phyloP scores from a whole-genome alignment of 2,329 filamentous ascomycete species.

The Magnaporthiopsis poae region DNA sequence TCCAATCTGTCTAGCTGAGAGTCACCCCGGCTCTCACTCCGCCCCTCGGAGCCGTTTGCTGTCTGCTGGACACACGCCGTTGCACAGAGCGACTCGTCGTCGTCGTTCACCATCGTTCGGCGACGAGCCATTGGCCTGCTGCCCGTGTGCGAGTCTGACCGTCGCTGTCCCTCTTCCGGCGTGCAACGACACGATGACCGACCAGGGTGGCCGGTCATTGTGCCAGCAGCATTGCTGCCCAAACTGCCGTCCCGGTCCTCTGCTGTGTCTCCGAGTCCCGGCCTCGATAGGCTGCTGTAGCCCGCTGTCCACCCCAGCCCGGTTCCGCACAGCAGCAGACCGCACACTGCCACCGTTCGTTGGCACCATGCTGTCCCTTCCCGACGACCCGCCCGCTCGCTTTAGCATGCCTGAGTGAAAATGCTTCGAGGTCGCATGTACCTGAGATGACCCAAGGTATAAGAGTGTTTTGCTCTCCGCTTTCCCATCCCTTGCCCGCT shows the following conservation, averaged over 20 bases:
- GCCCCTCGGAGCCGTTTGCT: not conserved
- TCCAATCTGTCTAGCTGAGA: not conserved
- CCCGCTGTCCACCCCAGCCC: not conserved
- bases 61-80: not conserved
- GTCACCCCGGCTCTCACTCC: too few relatives aligned
- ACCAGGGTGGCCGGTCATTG: not conserved
- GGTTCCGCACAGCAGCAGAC: not conserved
- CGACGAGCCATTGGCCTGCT: not conserved
- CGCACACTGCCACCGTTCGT: not conserved
- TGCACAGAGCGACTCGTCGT: not conserved
- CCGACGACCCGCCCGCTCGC: not conserved
- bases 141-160: not conserved
- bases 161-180: conserved; percentile 1
- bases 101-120: not conserved
- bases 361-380: not conserved
- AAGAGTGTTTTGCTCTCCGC: conserved; percentile 2
- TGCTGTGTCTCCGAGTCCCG: not conserved
- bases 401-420: not conserved
- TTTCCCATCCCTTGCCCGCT: conserved; percentile 9
- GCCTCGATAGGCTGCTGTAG: conserved; percentile 11
- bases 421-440: conserved; percentile 1
- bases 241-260: conserved; percentile 22
- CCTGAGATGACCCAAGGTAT: conserved; percentile 6
- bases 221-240: conserved; percentile 29
- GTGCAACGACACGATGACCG: not conserved